phyloP scores from a whole-genome alignment of 2,329 filamentous ascomycete genomes.

The Zalaria sp. region DNA sequence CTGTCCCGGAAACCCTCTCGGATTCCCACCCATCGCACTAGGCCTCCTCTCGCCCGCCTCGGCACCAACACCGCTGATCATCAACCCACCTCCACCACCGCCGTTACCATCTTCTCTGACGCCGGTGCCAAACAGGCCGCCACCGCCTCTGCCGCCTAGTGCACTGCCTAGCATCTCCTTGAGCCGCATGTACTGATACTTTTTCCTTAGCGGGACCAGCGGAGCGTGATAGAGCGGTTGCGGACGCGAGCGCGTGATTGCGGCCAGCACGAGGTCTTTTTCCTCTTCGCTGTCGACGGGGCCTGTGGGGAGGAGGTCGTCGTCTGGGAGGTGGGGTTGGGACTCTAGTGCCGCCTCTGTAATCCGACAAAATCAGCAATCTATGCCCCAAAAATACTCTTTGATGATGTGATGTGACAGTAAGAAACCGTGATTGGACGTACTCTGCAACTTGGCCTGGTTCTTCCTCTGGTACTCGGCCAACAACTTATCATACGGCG shows the following conservation, averaged over 20 bases:
- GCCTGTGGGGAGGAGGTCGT: slow-evolving; percentile 58
- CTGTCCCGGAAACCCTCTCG: not conserved
- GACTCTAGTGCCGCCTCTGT: slow-evolving; percentile 86
- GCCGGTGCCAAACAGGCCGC: slow-evolving; percentile 7
- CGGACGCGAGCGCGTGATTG: slow-evolving; percentile 58
- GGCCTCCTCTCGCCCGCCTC: not conserved
- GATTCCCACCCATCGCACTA: not conserved
- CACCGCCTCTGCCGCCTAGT: slow-evolving; percentile 18
- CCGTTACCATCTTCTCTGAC: not conserved
- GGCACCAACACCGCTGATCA: not conserved
- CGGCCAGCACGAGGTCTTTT: slow-evolving; percentile 74
- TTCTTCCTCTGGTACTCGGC: slow-evolving; percentile 71
- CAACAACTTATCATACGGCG: slow-evolving; percentile 83
- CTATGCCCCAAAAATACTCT: not conserved
- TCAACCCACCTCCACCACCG: no score
- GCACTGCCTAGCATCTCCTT: slow-evolving; percentile 49
- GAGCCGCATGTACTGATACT: slow-evolving; percentile 49
- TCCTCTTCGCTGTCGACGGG: slow-evolving; percentile 93
- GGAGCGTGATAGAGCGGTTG: slow-evolving; percentile 59
- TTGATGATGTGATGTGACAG: slow-evolving; percentile 1
- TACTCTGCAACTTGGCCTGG: slow-evolving; percentile 93
- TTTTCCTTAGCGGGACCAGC: slow-evolving; percentile 34
- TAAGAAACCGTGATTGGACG: slow-evolving; percentile 22
- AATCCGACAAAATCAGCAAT: not conserved
- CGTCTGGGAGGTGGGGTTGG: slow-evolving; percentile 76